phyloP scores from a whole-genome alignment of 495 filamentous ascomycete species.

The Xanthoparmelia taractica region DNA sequence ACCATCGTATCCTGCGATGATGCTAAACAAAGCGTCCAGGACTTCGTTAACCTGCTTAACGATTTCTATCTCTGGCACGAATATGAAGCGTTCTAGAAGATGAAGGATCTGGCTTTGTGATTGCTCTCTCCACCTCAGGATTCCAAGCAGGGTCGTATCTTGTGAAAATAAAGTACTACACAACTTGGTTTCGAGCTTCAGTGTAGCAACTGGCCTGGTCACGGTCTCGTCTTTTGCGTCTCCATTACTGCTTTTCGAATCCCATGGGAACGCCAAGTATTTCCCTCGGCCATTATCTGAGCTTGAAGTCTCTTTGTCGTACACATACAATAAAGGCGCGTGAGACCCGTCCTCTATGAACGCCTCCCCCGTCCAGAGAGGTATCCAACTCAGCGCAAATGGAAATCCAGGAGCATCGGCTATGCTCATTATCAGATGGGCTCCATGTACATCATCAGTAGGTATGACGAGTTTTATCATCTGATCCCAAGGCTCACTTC shows the following conservation, averaged over 20 bases:
- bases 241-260: slow-evolving; percentile 53
- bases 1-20: slow-evolving; percentile 78
- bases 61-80: slow-evolving; percentile 95
- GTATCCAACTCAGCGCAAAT: slow-evolving; percentile 87
- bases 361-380: slow-evolving; percentile 85
- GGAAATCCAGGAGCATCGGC: slow-evolving; percentile 77
- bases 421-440: slow-evolving; percentile 84
- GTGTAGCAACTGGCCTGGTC: slow-evolving; percentile 63
- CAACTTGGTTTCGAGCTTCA: slow-evolving; percentile 78
- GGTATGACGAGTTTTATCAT: slow-evolving; percentile 76
- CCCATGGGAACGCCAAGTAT: slow-evolving; percentile 79
- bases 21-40: slow-evolving; percentile 84
- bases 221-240: slow-evolving; percentile 63
- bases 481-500: slow-evolving; percentile 76
- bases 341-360: slow-evolving; percentile 86
- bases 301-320: slow-evolving; percentile 75
- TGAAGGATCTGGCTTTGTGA: slow-evolving; percentile 59
- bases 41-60: slow-evolving; percentile 88
- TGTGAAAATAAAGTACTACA: slow-evolving; percentile 96
- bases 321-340: slow-evolving; percentile 71
- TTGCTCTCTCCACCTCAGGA: slow-evolving; percentile 79
- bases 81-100: slow-evolving; percentile 73
- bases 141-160: slow-evolving; percentile 74
- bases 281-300: slow-evolving; percentile 60
- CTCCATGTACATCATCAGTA: slow-evolving; percentile 69